Evolutionary conservation across 2,329 filamentous ascomycete genomes (phyloP).

Genomic region (Mycosphaerella sp.): DNA sequence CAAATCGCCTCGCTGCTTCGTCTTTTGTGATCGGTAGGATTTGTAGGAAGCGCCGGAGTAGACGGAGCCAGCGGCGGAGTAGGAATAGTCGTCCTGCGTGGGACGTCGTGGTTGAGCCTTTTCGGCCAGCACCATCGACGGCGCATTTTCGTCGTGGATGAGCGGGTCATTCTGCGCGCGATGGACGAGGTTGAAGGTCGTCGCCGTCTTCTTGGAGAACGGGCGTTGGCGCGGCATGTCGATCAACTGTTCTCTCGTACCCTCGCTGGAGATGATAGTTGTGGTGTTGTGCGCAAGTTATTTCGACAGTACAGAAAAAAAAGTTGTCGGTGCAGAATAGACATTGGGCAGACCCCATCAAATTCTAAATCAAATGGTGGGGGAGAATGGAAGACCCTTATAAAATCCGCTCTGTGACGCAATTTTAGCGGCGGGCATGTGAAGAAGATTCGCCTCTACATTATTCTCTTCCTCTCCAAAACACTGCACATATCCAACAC

Average conservation of each 20-base stretch:
- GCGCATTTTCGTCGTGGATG: conserved; percentile 84
- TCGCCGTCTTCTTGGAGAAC: conserved; percentile 87
- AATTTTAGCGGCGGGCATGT: background rate
- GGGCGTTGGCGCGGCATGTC: conserved; percentile 70
- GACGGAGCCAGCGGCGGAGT: conserved; percentile 29
- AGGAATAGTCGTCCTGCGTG: conserved; percentile 25
- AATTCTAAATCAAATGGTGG: background rate
- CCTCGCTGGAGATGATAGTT: background rate
- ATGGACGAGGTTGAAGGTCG: conserved; percentile 90
- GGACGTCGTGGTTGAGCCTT: conserved; percentile 33
- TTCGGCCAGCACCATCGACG: conserved; percentile 84
- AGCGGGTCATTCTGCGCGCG: conserved; percentile 95
- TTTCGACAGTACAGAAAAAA: background rate
- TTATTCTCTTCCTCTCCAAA: conserved; percentile 7
- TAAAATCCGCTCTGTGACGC: background rate
- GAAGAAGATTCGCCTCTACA: conserved; percentile 11
- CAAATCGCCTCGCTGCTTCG: conserved; percentile 60
- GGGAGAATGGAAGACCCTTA: no score
- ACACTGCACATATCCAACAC: conserved; percentile 8
- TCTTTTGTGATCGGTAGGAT: conserved; percentile 29
- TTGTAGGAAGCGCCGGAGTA: conserved; percentile 32
- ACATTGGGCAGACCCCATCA: no score
- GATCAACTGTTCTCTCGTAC: conserved; percentile 14
- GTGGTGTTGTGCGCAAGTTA: background rate
- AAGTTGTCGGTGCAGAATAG: background rate